phyloP scores from a whole-genome alignment of 2,329 filamentous ascomycete species.

The Paradendryphiella salina region DNA sequence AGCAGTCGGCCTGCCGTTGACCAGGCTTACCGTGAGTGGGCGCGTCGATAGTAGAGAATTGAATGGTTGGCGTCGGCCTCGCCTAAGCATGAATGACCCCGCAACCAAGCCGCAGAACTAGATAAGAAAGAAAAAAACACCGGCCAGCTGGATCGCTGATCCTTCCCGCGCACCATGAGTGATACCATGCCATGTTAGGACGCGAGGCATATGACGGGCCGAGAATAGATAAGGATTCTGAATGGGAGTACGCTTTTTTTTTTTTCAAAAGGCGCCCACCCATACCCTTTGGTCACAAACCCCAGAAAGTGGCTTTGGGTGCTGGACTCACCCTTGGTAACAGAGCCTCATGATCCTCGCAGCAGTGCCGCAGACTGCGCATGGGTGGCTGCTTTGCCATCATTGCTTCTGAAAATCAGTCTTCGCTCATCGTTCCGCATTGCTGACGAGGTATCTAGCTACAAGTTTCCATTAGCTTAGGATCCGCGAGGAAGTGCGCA shows the following conservation, averaged over 20 bases:
- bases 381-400: not conserved
- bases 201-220: constrained; percentile 9
- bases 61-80: constrained; percentile 30
- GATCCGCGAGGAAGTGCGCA: not conserved
- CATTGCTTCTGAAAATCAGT: not conserved
- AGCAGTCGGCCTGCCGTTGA: constrained; percentile 18
- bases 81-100: constrained; percentile 31
- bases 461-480: not conserved
- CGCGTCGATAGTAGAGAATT: constrained; percentile 16
- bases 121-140: constrained; percentile 9
- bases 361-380: not conserved
- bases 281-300: constrained; percentile 10
- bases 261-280: not conserved
- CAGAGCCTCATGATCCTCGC: constrained; percentile 27
- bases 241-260: not conserved
- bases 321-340: constrained; percentile 10
- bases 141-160: constrained; percentile 25
- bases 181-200: constrained; percentile 14
- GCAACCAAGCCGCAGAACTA: constrained; percentile 23
- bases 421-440: too few relatives aligned
- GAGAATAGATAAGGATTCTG: constrained; percentile 10
- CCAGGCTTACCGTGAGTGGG: constrained; percentile 29
- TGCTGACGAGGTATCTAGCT: too few relatives aligned
- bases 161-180: constrained; percentile 24
- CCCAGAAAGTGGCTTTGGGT: constrained; percentile 4